These are phyloP conservation scores for Cornus suecica DNA, from an alignment of 148 eudicot genomes.

Conservation along the genomic window DNA sequence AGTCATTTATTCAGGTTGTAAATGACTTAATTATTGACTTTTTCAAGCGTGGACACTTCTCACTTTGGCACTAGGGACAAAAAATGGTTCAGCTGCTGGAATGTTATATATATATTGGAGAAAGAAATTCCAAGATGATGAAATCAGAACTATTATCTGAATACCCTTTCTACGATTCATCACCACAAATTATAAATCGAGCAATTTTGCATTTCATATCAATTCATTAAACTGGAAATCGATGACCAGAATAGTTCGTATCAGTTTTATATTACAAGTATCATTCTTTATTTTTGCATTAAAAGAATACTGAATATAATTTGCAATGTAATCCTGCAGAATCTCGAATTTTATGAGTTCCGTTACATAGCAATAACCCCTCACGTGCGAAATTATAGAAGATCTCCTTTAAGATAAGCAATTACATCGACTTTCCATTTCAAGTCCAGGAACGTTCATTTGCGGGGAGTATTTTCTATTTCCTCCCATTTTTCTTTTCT, in stretches of 20 bases:
- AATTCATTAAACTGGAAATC: no score
- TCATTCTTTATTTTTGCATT: not conserved
- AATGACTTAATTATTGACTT: not conserved
- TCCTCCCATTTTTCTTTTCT: not conserved
- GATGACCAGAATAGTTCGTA: not conserved
- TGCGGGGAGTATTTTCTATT: no score
- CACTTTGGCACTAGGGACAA: not conserved
- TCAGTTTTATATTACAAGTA: no score
- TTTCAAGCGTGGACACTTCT: not conserved
- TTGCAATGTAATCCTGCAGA: no score
- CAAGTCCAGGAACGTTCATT: no score
- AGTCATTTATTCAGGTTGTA: not conserved
- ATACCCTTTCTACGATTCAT: not conserved
- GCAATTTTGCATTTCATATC: not conserved
- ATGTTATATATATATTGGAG: not conserved
- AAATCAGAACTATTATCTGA: not conserved
- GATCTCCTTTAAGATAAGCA: no score
- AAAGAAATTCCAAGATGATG: not conserved
- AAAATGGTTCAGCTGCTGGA: not conserved
- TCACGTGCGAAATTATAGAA: no score
- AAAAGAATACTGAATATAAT: no score
- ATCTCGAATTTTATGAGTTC: no score
- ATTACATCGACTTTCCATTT: not conserved
- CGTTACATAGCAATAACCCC: no score
- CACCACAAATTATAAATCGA: not conserved